Conservation (phyloP, 495 filamentous ascomycete genomes). For the Aspergillus conjunctus region DNA sequence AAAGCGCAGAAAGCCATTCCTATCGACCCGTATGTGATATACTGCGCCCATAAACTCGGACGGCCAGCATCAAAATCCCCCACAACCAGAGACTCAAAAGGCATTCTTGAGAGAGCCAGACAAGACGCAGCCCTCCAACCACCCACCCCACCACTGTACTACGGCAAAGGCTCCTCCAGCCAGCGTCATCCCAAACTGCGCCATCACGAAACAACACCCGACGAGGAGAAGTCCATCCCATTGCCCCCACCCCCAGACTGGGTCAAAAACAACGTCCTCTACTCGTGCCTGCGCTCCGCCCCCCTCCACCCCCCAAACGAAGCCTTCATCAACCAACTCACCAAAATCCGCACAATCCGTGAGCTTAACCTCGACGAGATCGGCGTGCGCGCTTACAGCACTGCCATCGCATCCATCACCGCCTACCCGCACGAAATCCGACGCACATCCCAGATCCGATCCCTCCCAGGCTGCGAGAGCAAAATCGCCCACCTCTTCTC, state of each 20-base stretch:
- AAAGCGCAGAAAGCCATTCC: slow-evolving; percentile 55
- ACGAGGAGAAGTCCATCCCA: slow-evolving; percentile 59
- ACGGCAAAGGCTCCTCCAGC: slow-evolving; percentile 3
- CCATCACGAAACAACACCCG: slow-evolving; percentile 68
- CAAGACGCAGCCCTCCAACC: slow-evolving; percentile 43
- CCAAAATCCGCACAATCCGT: slow-evolving; percentile 72
- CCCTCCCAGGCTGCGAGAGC: slow-evolving; percentile 76
- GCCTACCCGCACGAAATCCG: slow-evolving; percentile 74
- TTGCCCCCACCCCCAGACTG: slow-evolving; percentile 69
- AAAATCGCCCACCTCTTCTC: slow-evolving; percentile 81
- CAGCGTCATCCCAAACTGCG: slow-evolving; percentile 46
- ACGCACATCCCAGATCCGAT: slow-evolving; percentile 60
- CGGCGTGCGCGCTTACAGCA: slow-evolving; percentile 85
- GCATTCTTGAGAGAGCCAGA: slow-evolving; percentile 57
- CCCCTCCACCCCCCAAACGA: slow-evolving; percentile 72
- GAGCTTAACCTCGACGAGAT: slow-evolving; percentile 72
- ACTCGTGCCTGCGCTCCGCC: slow-evolving; percentile 80
- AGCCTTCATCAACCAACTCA: slow-evolving; percentile 71
- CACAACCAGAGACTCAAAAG: slow-evolving; percentile 18
- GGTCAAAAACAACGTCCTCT: slow-evolving; percentile 64
- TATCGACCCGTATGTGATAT: slow-evolving; percentile 64
- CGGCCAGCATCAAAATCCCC: slow-evolving; percentile 12
- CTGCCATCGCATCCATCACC: slow-evolving; percentile 76
- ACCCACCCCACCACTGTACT: slow-evolving; percentile 5
- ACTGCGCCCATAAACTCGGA: slow-evolving; percentile 49